These are phyloP conservation scores for Ramaria sp. DNA, from an alignment of 768 basidiomycete species.

Conservation along the genomic window DNA sequence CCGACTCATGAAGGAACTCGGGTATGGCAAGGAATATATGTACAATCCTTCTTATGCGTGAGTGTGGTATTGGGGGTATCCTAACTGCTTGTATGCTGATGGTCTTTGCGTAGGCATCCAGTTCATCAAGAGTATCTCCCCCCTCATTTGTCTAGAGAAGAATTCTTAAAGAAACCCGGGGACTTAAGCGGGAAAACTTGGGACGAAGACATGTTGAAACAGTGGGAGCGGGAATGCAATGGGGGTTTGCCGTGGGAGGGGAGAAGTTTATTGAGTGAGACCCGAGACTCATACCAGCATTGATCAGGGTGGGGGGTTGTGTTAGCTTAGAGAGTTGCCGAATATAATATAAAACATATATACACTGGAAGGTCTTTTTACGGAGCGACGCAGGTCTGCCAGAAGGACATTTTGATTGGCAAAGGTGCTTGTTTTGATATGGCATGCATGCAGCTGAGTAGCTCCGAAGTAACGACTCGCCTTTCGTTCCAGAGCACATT, in stretches of 20 bases:
- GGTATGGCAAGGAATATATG: constrained; percentile 51
- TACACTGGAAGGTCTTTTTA: no score
- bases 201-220: constrained; percentile 45
- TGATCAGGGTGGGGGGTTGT: no score
- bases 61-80: constrained; percentile 15
- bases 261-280: background rate
- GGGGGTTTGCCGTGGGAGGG: constrained; percentile 39
- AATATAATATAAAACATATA: no score
- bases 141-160: constrained; percentile 28
- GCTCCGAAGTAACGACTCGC: no score
- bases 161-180: constrained; percentile 32
- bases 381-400: no score
- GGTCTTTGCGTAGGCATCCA: constrained; percentile 37
- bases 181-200: constrained; percentile 39
- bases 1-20: constrained; percentile 52
- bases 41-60: constrained; percentile 52
- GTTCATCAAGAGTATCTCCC: constrained; percentile 58
- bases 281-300: no score
- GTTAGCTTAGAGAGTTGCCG: no score
- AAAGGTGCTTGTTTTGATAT: no score
- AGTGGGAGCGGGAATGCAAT: constrained; percentile 47
- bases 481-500: no score
- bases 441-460: no score
- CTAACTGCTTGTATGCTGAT: background rate
- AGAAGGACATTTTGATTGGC: no score